These are phyloP conservation scores for Neurospora cerealis DNA, from an alignment of 495 filamentous ascomycete genomes.

Conservation along the genomic window DNA sequence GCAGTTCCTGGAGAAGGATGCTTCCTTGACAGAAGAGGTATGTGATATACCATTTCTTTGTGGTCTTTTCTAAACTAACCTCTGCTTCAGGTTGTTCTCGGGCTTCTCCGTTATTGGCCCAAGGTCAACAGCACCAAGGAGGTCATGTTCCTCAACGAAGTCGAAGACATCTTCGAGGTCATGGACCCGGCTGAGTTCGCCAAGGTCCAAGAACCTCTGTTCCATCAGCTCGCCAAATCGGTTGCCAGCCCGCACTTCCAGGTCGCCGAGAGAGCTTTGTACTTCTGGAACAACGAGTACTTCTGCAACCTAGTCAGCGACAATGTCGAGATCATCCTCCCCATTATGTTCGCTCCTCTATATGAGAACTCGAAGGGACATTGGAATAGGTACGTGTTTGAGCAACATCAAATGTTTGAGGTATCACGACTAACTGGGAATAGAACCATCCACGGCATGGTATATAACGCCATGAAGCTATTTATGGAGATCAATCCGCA, in stretches of 20 bases:
- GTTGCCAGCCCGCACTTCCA: slow-evolving; percentile 99
- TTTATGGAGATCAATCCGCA: slow-evolving; percentile 99
- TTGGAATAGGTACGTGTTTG: slow-evolving; percentile 76
- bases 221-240: slow-evolving; percentile 94
- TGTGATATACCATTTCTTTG: neutral
- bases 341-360: slow-evolving; percentile 98
- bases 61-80: neutral
- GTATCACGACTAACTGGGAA: neutral
- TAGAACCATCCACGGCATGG: slow-evolving; percentile 99
- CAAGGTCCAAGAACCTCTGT: slow-evolving; percentile 95
- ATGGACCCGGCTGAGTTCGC: slow-evolving; percentile 99
- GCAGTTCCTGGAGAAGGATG: slow-evolving; percentile 98
- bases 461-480: slow-evolving; percentile 99
- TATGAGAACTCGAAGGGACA: slow-evolving; percentile 99
- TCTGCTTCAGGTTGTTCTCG: slow-evolving; percentile 68
- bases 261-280: slow-evolving; percentile 92
- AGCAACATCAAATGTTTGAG: neutral
- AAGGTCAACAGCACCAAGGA: slow-evolving; percentile 99
- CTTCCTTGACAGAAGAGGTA: slow-evolving; percentile 93
- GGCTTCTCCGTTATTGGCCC: slow-evolving; percentile 92
- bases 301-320: slow-evolving; percentile 99
- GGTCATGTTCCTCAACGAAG: slow-evolving; percentile 99
- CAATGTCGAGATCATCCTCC: slow-evolving; percentile 95
- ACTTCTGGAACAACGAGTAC: slow-evolving; percentile 99
- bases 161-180: slow-evolving; percentile 99